Conservation (phyloP, 805 yeast species). For the Myxozyma udenii region DNA sequence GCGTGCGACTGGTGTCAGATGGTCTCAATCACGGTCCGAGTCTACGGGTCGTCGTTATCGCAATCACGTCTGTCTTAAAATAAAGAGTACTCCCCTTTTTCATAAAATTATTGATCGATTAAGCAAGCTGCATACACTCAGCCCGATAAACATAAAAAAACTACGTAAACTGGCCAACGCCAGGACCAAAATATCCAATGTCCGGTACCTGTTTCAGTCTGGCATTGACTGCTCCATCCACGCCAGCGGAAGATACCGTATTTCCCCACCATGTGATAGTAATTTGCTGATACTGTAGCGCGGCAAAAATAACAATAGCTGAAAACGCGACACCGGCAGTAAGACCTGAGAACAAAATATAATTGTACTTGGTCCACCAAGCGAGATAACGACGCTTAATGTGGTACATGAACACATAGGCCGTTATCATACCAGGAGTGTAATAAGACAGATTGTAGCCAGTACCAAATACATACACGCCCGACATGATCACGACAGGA, state of each 20-base stretch:
- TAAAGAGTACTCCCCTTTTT: too few relatives aligned
- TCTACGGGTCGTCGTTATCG: too few relatives aligned
- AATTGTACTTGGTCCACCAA: conserved; percentile 77
- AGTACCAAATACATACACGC: conserved; percentile 16
- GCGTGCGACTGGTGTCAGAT: too few relatives aligned
- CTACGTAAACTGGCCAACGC: conserved; percentile 36
- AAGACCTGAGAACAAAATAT: conserved; percentile 60
- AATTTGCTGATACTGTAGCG: conserved; percentile 42
- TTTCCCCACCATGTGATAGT: conserved; percentile 62
- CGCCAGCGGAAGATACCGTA: conserved; percentile 28
- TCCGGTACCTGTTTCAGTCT: conserved; percentile 29
- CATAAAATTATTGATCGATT: too few relatives aligned
- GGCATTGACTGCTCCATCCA: conserved; percentile 18
- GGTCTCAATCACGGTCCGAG: too few relatives aligned
- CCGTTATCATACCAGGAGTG: conserved; percentile 44
- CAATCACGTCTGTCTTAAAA: too few relatives aligned
- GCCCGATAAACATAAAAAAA: not conserved
- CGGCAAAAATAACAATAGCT: conserved; percentile 54
- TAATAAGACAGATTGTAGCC: conserved; percentile 33
- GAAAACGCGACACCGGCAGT: conserved; percentile 66
- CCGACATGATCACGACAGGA: conserved; percentile 27
- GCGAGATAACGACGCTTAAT: conserved; percentile 52
- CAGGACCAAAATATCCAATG: conserved; percentile 37
- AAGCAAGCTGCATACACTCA: not conserved
- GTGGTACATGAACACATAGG: conserved; percentile 55